Evolutionary conservation across 163 green algal genomes (phyloP), one percentile per base, ranked within the genome.

Genomic region (Chlorella variabilis): DNA sequence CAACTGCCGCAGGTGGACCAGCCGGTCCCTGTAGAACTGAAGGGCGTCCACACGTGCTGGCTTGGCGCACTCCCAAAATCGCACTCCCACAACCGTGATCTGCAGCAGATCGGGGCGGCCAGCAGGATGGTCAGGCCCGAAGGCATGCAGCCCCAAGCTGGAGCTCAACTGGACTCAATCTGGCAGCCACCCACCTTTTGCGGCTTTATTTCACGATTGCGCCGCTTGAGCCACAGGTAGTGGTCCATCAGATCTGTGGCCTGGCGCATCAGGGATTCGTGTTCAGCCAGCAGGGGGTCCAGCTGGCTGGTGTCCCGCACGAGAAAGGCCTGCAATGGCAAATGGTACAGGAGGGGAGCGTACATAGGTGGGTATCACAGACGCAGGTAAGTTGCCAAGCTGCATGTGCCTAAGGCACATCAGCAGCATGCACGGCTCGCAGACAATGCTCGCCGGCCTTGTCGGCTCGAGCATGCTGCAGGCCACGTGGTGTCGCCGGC

Each of bases 1-100:
- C 54, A 83, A 18, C 4, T 83, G 56, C 20, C 68, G 29, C 51
- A 94, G 77, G 48, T 83, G 67, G 49, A 65, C 29, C 48, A 92
- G 63, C 18, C 88, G 71, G 4, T 86, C 83, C 18, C 59, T 73
- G 75, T 81, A 90, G 82, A 89, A 91, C 21, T 82, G 65, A 56
- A 93, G 83, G 8, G 71, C 77, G 54, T 92, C 87, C 33, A 89
- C 78, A 33, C 88, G 89, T 29, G 78, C 54, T 3, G 89, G 85
- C 61, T 85, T 90, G 3, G 83, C 66, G 59, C 91, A 89, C 63
- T 45, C 58, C 39, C 85, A 84, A 29, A 84, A 67, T 27, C 76
- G 79, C 2, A 77, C 74, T 0, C 38, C 27, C 51, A 85, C 80
- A 20, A 90, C 81, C 3, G 66, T 82, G 25, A 71, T 68, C 42